phyloP scores from a whole-genome alignment of 2,329 filamentous ascomycete genomes.

The Botrytis fabae region DNA sequence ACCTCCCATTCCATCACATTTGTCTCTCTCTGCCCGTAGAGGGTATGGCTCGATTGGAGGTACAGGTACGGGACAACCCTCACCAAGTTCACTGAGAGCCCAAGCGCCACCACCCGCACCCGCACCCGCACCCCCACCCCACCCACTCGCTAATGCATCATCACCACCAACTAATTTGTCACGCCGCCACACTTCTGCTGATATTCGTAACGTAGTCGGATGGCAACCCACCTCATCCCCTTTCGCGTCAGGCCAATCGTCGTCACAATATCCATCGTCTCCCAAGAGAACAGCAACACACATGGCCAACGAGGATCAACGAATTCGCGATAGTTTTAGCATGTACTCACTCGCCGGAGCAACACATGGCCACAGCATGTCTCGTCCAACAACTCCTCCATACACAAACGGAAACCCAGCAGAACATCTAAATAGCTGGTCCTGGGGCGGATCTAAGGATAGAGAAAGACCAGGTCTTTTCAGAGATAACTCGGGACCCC shows the following conservation, averaged over 20 bases:
- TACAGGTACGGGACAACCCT: conserved; percentile 63
- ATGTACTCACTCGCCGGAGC: conserved; percentile 57
- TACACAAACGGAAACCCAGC: conserved; percentile 36
- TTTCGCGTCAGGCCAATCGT: conserved; percentile 63
- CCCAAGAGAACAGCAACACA: conserved; percentile 53
- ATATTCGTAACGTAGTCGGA: conserved; percentile 80
- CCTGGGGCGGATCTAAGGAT: conserved; percentile 38
- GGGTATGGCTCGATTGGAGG: conserved; percentile 82
- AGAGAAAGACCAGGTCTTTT: conserved; percentile 36
- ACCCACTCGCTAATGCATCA: conserved; percentile 64
- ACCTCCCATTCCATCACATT: conserved; percentile 76
- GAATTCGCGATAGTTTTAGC: conserved; percentile 61
- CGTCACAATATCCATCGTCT: conserved; percentile 66
- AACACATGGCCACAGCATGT: conserved; percentile 36
- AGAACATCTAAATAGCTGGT: conserved; percentile 41
- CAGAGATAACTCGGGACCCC: conserved; percentile 54
- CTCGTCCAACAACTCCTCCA: conserved; percentile 40
- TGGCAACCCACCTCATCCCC: conserved; percentile 68
- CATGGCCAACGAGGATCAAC: conserved; percentile 53
- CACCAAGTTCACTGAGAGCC: conserved; percentile 71
- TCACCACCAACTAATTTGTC: conserved; percentile 68
- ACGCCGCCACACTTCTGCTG: conserved; percentile 89
- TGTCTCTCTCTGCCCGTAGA: conserved; percentile 72
- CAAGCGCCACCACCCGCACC: conserved; percentile 58
- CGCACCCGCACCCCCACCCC: conserved; percentile 51